Evolutionary conservation across 2,329 filamentous ascomycete genomes (phyloP).

Genomic region (Fusarium coicis): DNA sequence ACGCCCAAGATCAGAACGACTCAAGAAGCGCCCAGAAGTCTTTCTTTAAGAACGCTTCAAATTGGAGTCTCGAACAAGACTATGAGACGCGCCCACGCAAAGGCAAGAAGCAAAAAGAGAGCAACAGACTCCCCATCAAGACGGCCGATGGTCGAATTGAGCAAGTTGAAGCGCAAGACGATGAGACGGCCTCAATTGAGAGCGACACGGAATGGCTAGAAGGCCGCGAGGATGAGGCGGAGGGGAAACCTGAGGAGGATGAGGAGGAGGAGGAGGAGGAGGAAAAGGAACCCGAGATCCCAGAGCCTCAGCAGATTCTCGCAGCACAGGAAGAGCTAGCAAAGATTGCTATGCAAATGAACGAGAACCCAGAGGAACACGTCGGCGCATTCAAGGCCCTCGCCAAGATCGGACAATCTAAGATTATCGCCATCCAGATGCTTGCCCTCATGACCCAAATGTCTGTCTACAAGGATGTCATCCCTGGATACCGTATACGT

Average conservation of each 20-base stretch:
- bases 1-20: constrained; percentile 48
- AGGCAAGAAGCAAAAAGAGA: constrained; percentile 79
- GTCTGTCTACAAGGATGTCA: constrained; percentile 93
- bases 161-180: constrained; percentile 64
- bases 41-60: constrained; percentile 79
- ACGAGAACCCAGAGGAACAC: constrained; percentile 94
- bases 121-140: constrained; percentile 84
- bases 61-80: constrained; percentile 92
- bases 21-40: constrained; percentile 63
- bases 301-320: constrained; percentile 81
- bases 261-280: constrained; percentile 58
- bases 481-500: constrained; percentile 95
- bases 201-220: constrained; percentile 74
- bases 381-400: constrained; percentile 81
- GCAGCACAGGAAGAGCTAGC: constrained; percentile 94
- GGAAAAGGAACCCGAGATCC: constrained; percentile 71
- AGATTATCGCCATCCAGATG: constrained; percentile 81
- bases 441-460: constrained; percentile 87
- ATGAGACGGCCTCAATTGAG: constrained; percentile 68
- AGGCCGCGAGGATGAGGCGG: constrained; percentile 65
- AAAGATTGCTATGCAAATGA: constrained; percentile 80
- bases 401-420: constrained; percentile 76
- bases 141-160: constrained; percentile 81
- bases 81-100: constrained; percentile 87
- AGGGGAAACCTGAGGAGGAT: constrained; percentile 57